phyloP scores from a whole-genome alignment of 2,329 filamentous ascomycete species.

The Colletotrichum sp. region DNA sequence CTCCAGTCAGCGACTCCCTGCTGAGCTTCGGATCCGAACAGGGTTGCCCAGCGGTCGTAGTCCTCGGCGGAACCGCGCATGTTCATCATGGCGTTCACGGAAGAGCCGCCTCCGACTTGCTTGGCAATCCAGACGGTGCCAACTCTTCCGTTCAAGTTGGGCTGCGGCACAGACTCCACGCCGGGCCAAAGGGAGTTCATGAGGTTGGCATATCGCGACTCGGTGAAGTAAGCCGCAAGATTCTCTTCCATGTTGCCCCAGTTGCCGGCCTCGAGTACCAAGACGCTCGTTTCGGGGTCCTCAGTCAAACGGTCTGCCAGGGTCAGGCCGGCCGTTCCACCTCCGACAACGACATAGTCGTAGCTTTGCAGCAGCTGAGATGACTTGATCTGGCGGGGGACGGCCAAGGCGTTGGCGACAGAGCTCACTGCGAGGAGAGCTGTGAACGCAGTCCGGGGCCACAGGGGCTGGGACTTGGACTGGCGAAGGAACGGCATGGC shows the following conservation, averaged over 20 bases:
- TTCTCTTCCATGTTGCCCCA: conserved; percentile 10
- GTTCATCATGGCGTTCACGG: conserved; percentile 21
- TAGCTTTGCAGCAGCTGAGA: conserved; percentile 18
- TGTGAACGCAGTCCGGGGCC: neutral
- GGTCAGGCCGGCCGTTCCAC: conserved; percentile 36
- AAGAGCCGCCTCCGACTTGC: conserved; percentile 18
- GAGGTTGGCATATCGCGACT: neutral
- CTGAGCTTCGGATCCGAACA: conserved; percentile 40
- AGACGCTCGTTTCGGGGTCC: conserved; percentile 1
- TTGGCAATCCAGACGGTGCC: conserved; percentile 1
- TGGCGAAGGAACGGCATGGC: conserved; percentile 10
- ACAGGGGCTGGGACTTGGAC: conserved; percentile 1
- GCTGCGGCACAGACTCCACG: conserved; percentile 8
- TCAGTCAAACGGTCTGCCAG: conserved; percentile 34
- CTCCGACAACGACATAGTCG: conserved; percentile 36
- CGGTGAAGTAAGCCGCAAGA: neutral
- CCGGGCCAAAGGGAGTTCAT: neutral
- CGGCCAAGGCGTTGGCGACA: neutral
- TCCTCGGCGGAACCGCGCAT: conserved; percentile 20
- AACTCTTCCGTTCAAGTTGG: neutral
- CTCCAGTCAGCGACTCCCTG: conserved; percentile 34
- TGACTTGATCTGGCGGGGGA: conserved; percentile 1
- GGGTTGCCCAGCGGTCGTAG: conserved; percentile 33
- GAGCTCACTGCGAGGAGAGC: neutral
- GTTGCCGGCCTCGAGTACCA: conserved; percentile 15